Base-by-base conservation (phyloP, 1,139 yeast species). In the Saccharomyces hybrid region DNA sequence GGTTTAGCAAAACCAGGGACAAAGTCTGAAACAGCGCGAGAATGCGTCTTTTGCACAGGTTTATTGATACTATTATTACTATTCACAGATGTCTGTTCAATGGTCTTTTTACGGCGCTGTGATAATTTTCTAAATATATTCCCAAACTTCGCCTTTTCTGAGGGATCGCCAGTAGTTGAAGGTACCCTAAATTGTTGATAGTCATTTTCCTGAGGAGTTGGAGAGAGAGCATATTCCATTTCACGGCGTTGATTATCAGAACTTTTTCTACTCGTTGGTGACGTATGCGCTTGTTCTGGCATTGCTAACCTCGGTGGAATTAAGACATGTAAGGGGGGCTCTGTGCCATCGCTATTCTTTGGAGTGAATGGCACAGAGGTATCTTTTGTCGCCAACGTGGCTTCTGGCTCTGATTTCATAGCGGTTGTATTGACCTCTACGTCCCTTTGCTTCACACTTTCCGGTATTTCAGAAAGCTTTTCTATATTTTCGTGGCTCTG, bases 211-310 rank as follows among this genome's bases (percentile, higher is more conserved):
- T 23, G 46, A 5, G 47, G 28, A 13, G 42, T 29, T 7, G 44
- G 44, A 4, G 44, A 38, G 28, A 61, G 55, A 5, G 61, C 64
- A 26, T 55, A 54, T n/a, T 59, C 61, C 27, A 56, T 53, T 25
- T 62, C 65, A 38, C 42, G 50, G n/a, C 34, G 49, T 8, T 47
- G 48, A 8, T 59, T 46, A 50, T 58, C 44, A 3, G 44, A 20
- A 14, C 44, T 38, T 20, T 38, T 58, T 50, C 61, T 56, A 14
- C 61, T 54, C 20, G 66, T 69, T 29, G 77, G 73, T 0, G 84
- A 75, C 1, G 85, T 81, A 63, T 84, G 86, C 0, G 86, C 88
- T 58, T 82, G 85, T 60, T 81, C 83, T 9, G 88, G 88, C 62
- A 79, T 76, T 14, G 82, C 58, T 34, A 76, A 58, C 27, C 69